Evolutionary conservation across 1,284 basidiomycete species (phyloP), one percentile per base, ranked within the genome.

Genomic region (Cystobasidium slooffiae): DNA sequence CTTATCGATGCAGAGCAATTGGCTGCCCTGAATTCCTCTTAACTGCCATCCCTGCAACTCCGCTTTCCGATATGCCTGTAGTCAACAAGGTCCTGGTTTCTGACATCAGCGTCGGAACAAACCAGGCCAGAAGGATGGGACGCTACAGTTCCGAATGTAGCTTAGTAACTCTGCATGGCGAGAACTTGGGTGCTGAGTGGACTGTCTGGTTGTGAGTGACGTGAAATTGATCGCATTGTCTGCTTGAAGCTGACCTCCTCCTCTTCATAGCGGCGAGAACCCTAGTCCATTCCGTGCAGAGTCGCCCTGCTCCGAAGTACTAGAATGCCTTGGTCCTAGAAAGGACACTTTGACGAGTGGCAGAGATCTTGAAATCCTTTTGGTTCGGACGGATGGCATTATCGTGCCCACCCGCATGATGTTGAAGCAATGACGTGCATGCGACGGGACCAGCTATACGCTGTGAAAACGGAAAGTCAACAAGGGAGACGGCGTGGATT

Each of bases 301-400:
- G 69, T 43, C 72, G 53, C 31, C 20, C 51, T 18, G 52, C 43
- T 18, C 62, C 55, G 47, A 59, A 59, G 43, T 64, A 46, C 47
- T 68, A 51, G 56, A 67, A 51, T 31, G 22, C 67, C 12, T 53
- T 52, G 44, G 52, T 39, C 41, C 52, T 72, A 14, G 51, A 88
- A 7, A 88, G 90, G 78, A 84, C 84, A 63, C 87, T 86, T 78
- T 62, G 44, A 37, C 55, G 31, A 44, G 62, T 39, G 63, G 53
- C 75, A 91, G 90, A 83, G 87, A 88, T 67, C 85, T 90, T 59
- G 91, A 93, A 6, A 88, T 97, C 76, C 87, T 94, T 78, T 87
- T 97, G 77, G 90, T 96, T 75, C 88, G 94, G 73, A 87, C 89
- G 8, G 94, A 97, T 80, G 95, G 94, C 39, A 88, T 95, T 77